phyloP scores from a whole-genome alignment of 2,329 filamentous ascomycete species.

The Colletotrichum neosansevieriae region DNA sequence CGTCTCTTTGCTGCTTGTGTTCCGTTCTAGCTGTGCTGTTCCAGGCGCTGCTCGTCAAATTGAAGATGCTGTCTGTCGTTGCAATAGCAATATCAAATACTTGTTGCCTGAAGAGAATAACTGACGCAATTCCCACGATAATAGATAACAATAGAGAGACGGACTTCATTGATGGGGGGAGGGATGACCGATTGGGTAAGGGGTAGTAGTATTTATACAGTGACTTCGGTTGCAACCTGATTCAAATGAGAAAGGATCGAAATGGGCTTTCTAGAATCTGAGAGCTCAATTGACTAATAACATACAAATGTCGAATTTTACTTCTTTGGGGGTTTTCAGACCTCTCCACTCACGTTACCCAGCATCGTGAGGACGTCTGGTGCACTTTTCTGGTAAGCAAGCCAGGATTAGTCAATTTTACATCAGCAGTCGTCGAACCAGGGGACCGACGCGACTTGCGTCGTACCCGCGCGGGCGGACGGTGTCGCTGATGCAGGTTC shows the following conservation, averaged over 20 bases:
- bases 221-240: background rate
- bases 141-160: conserved; percentile 47
- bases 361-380: conserved; percentile 17
- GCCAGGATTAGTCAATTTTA: conserved; percentile 46
- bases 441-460: background rate
- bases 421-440: conserved; percentile 44
- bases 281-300: conserved; percentile 6
- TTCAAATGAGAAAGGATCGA: background rate
- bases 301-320: background rate
- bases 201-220: conserved; percentile 14
- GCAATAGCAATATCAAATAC: conserved; percentile 42
- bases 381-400: conserved; percentile 37
- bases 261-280: conserved; percentile 4
- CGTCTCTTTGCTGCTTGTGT: conserved; percentile 25
- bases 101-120: conserved; percentile 45
- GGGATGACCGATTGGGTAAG: background rate
- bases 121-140: conserved; percentile 47
- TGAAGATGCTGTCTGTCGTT: conserved; percentile 35
- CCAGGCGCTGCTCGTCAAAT: conserved; percentile 14
- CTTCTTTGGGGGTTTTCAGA: background rate
- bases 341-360: conserved; percentile 7
- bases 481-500: background rate
- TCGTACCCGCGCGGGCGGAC: no score
- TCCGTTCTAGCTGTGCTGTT: background rate
- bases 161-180: conserved; percentile 46